Evolutionary conservation across 768 basidiomycete species (phyloP), one percentile per base, ranked within the genome.

Genomic region (Lanmaoa rubissima): DNA sequence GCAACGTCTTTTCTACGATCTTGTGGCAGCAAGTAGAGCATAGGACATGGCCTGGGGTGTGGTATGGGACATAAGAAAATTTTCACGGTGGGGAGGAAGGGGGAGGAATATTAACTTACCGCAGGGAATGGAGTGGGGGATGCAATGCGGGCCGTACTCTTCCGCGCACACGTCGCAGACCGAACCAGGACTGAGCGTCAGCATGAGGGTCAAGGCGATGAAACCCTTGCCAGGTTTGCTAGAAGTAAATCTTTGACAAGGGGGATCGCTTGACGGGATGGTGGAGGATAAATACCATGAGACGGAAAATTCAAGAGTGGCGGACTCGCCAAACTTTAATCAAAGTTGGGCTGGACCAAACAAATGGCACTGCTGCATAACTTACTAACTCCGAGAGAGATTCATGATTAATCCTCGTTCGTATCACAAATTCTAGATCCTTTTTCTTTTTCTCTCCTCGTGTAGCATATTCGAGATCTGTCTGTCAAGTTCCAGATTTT

Each of bases 131-230:
- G 83, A 88, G 71, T 91, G 86, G 59, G 90, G 90, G 60, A 82
- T 76, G 71, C 83, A 84, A 65, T 85, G 85, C 55, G 83, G 77
- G 69, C 86, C 86, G 74, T 82, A 92, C 78, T 91, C 88, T 76
- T 91, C 89, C 68, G 89, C 89, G 79, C 90, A 92, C 69, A 92
- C 90, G 80, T 92, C 90, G 85, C 90, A 92, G 73, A 85, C 80
- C 72, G 87, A 90, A 74, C 87, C 87, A 73, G 87, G 83, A 77
- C 77, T 81, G 69, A 92, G 87, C 72, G 89, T 87, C 77, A 92
- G 83, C 90, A 92, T 92, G 70, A 69, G 66, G 68, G 69, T 70
- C 71, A 72, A 73, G 71, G 68, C 73, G 68, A 67, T 67, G 61
- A 71, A 64, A 70, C 72, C 72, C 72, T 72, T 70, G 69, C 65